Percentiles rank a stretch among this genome's conserved stretches.
phyloP scores from a whole-genome alignment of 768 basidiomycete genomes.

The Suillus subaureus region DNA sequence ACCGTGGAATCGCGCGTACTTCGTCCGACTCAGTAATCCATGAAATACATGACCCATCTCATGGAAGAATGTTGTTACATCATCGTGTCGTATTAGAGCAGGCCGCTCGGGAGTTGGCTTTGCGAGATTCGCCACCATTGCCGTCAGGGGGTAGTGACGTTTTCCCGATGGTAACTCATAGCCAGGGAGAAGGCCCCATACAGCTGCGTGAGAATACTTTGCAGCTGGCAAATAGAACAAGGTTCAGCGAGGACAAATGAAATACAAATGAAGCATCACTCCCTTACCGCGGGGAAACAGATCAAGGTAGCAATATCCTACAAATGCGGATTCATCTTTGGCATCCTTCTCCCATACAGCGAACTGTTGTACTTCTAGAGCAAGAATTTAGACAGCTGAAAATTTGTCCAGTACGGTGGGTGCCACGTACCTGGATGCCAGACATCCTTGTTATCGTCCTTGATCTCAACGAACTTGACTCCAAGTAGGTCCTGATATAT shows the following conservation, averaged over 20 bases:
- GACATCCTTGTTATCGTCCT: slow-evolving; percentile 57
- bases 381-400: slow-evolving; percentile 6
- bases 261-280: not conserved
- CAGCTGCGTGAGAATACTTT: slow-evolving; percentile 88
- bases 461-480: slow-evolving; percentile 61
- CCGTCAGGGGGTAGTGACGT: slow-evolving; percentile 71
- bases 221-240: slow-evolving; percentile 42
- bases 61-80: slow-evolving; percentile 91
- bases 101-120: slow-evolving; percentile 82
- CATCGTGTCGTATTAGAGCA: slow-evolving; percentile 82
- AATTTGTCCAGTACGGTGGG: not conserved
- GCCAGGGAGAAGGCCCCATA: slow-evolving; percentile 76
- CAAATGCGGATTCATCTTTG: slow-evolving; percentile 67
- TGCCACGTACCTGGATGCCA: slow-evolving; percentile 76
- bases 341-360: slow-evolving; percentile 84
- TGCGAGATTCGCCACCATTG: slow-evolving; percentile 91
- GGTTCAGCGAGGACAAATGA: slow-evolving; percentile 4
- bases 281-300: slow-evolving; percentile 77
- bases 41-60: slow-evolving; percentile 85
- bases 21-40: slow-evolving; percentile 67
- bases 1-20: slow-evolving; percentile 80
- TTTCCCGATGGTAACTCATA: slow-evolving; percentile 57
- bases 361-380: slow-evolving; percentile 77
- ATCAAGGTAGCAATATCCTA: slow-evolving; percentile 89
- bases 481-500: slow-evolving; percentile 85